These are phyloP conservation scores for Gillenia trifoliata DNA, from an alignment of 306 rosid genomes.

Conservation along the genomic window DNA sequence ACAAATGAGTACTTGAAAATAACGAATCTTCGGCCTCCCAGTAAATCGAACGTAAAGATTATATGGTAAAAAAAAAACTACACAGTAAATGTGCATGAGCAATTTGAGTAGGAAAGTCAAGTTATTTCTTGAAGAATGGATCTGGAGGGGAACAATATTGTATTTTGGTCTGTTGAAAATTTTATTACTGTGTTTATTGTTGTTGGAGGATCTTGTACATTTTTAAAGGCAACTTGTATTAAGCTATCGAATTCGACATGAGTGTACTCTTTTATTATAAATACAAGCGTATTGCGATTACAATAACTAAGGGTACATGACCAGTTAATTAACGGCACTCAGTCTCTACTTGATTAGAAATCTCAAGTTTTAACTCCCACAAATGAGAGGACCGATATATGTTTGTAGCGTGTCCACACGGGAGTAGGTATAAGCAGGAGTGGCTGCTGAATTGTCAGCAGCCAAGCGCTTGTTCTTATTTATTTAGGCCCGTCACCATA, in stretches of 20 bases:
- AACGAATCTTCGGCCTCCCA: not conserved
- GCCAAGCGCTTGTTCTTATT: no score
- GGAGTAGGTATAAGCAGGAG: no score
- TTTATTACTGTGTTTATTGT: not conserved
- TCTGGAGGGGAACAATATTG: not conserved
- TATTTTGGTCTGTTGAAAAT: not conserved
- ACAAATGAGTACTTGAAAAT: slow-evolving; percentile 33
- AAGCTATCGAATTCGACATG: not conserved
- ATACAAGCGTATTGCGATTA: not conserved
- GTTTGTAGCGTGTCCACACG: no score
- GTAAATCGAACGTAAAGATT: not conserved
- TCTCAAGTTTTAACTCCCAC: no score
- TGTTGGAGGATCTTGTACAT: not conserved
- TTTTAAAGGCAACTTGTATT: not conserved
- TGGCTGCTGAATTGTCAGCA: no score
- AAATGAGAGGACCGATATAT: no score
- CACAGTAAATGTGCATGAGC: not conserved
- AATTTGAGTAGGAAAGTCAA: slow-evolving; percentile 1
- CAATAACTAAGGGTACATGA: not conserved
- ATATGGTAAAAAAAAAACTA: not conserved
- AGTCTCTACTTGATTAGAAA: not conserved
- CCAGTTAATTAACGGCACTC: not conserved
- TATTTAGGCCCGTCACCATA: not conserved
- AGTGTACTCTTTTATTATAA: not conserved
- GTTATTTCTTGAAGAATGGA: not conserved